Evolutionary conservation across 2,329 filamentous ascomycete genomes (phyloP), one percentile per base, ranked within the genome.

Genomic region (Fusarium sp.): DNA sequence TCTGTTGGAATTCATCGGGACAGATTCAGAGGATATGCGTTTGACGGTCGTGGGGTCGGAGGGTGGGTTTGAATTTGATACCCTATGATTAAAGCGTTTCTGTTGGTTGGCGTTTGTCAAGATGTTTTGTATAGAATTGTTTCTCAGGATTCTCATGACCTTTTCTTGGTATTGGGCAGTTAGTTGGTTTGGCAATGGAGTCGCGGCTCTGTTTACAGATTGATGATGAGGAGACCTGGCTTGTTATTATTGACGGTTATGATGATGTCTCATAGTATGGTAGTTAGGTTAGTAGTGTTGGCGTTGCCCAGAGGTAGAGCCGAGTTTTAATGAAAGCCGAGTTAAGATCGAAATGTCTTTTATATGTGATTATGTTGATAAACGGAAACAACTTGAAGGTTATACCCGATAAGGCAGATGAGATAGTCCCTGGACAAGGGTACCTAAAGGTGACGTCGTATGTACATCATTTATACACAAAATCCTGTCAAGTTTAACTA

Each of bases 21-120:
- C 33, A 58, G 58, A 50, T 42, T 37, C 29, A 50, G 58, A 43
- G 66, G 37, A 28, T 41, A 33, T 48, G 43, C 48, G 35, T 59
- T 63, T 61, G 42, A 59, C 29, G 63, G 47, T 60, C 55, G 42
- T 44, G 56, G 63, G 53, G 43, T 57, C 44, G 63, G 61, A 64
- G 68, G 68, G 60, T 64, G 58, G 63, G 62, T 56, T 71, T 75
- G 63, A 70, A 68, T 69, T 60, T 70, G 72, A 74, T 74, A 74
- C 72, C 72, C 68, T 57, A 49, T 68, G 68, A 61, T 54, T 69
- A 52, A 44, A 64, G 62, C 48, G 53, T 63, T 53, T 42, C 44
- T 55, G 52, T 63, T 69, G 44, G 50, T 60, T 68, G 57, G 54
- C 58, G 68, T 64, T 59, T 39, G 24, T 46, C 26, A 57, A 63